Base-by-base conservation (phyloP, 1,139 yeast genomes). In the Suhomyces anneliseae region DNA sequence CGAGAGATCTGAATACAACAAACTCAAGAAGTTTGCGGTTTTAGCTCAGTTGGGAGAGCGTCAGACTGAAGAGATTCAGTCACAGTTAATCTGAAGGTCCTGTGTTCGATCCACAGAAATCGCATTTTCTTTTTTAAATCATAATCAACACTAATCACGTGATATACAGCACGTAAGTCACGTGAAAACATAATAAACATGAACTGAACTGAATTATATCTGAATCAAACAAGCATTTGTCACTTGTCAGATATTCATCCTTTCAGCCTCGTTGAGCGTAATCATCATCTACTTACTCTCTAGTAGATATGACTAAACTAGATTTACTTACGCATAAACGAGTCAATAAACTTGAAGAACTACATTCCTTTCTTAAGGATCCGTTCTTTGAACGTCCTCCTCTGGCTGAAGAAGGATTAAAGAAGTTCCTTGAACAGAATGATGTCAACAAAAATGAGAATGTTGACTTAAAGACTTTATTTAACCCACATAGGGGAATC, bases 1-100 rank as follows among this genome's bases (percentile, higher is more conserved):
- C n/a, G n/a, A n/a, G n/a, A n/a, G n/a, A n/a, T n/a, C n/a, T n/a
- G n/a, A n/a, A n/a, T n/a, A n/a, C n/a, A n/a, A n/a, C n/a, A n/a
- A n/a, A n/a, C 15, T 14, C 15, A 14, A 14, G 15, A 14, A 14
- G 24, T 4, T 19, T 19, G 69, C 69, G 74, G 74, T 62, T 73
- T 74, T 74, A 74, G 89, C 90, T 84, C 90, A 83, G 87, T 81
- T 80, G 89, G 90, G 89, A 84, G 89, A 84, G 90, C 90, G 89
- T 81, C 86, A 83, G 89, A 83, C 89, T 83, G 88, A 83, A 83
- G 88, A 54, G 49, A 51, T 60, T 62, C 62, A 56, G 70, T 66
- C 68, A 56, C 67, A 65, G 68, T 62, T 64, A 61, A 74, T 74
- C 78, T 73, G 78, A 70, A 74, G 79, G 79, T 74, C 78, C 76